phyloP scores from a whole-genome alignment of 768 basidiomycete species.

The Lactifluus rugatus region DNA sequence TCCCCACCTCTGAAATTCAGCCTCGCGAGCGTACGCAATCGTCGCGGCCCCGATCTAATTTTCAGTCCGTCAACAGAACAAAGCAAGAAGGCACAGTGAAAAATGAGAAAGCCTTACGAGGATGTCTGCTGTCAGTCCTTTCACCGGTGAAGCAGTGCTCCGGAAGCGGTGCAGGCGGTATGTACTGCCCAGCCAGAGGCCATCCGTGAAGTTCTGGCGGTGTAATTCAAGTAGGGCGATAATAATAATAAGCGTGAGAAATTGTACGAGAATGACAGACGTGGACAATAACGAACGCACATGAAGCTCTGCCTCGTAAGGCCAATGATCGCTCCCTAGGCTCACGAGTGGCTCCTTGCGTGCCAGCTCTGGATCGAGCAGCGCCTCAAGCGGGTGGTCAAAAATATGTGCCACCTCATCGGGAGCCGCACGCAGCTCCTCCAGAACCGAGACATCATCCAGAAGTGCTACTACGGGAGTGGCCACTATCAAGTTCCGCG shows the following conservation, averaged over 20 bases:
- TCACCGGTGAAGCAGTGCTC: constrained; percentile 67
- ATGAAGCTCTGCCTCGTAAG: constrained; percentile 60
- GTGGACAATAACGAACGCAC: constrained; percentile 29
- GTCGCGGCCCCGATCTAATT: constrained; percentile 57
- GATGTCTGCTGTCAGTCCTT: constrained; percentile 77
- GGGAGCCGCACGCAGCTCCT: constrained; percentile 42
- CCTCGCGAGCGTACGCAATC: constrained; percentile 45
- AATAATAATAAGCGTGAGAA: background rate
- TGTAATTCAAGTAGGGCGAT: background rate
- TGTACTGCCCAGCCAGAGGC: constrained; percentile 37
- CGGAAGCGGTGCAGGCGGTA: constrained; percentile 85
- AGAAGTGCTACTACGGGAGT: constrained; percentile 72
- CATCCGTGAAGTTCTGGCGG: constrained; percentile 39
- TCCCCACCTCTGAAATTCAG: constrained; percentile 51
- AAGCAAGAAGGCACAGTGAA: background rate
- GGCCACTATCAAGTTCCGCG: constrained; percentile 59
- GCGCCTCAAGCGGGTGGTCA: constrained; percentile 63
- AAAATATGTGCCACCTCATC: constrained; percentile 76
- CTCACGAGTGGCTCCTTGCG: constrained; percentile 40
- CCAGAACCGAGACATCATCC: constrained; percentile 43
- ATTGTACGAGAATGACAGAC: background rate
- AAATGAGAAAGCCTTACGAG: constrained; percentile 39
- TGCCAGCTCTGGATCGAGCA: constrained; percentile 51
- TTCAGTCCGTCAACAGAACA: background rate
- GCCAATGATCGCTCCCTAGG: constrained; percentile 65